These are phyloP conservation scores for Populus trichocarpa DNA, from an alignment of 441 rosid genomes.

Conservation along the genomic window DNA sequence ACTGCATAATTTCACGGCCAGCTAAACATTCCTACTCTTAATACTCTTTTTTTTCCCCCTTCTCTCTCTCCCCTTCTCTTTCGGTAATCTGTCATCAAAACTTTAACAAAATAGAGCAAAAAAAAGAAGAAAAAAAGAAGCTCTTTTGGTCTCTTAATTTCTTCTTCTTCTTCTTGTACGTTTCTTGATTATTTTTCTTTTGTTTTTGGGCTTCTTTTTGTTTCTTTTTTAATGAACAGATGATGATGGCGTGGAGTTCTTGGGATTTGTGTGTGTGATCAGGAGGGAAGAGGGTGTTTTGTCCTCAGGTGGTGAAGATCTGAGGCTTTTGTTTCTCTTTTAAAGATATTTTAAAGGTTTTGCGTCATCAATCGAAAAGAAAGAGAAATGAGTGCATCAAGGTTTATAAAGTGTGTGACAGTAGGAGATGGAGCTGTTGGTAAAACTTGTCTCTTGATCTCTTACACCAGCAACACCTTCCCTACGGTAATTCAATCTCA, in stretches of 20 bases:
- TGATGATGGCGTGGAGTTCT: neutral
- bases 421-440: slow-evolving; percentile 99
- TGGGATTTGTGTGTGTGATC: slow-evolving; percentile 15
- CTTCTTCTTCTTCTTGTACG: neutral
- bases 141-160: neutral
- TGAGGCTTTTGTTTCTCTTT: slow-evolving; percentile 35
- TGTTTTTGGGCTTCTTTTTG: neutral
- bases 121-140: neutral
- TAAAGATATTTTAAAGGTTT: neutral
- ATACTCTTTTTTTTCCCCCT: neutral
- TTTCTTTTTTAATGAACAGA: neutral
- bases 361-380: neutral
- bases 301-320: slow-evolving; percentile 71
- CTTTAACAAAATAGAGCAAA: slow-evolving; percentile 2
- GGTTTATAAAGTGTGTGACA: slow-evolving; percentile 97
- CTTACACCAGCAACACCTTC: slow-evolving; percentile 95
- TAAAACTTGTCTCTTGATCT: slow-evolving; percentile 91
- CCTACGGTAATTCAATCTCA: slow-evolving; percentile 57
- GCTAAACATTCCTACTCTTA: neutral
- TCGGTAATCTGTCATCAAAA: neutral
- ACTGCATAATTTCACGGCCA: slow-evolving; percentile 66
- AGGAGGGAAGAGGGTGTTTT: slow-evolving; percentile 8
- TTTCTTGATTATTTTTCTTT: neutral
- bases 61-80: neutral
- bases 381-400: slow-evolving; percentile 79